Percentiles rank a stretch among this genome's conserved stretches.
Evolutionary conservation across 345 rosid genomes (phyloP).

Genomic region (Eucalyptus tenuipes): DNA sequence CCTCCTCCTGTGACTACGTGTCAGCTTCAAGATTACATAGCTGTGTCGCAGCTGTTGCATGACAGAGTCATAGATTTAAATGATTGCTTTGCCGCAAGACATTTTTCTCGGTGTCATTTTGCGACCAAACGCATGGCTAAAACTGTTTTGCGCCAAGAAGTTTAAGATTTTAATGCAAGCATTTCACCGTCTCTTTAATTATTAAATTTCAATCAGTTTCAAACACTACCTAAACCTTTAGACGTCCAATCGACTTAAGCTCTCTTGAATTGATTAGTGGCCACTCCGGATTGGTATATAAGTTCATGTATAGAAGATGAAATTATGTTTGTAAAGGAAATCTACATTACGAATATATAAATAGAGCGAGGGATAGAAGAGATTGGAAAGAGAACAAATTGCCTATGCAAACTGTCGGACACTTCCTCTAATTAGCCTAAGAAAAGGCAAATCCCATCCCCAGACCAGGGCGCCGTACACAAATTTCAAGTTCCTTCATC

Average conservation of each 20-base stretch:
- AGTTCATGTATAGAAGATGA: background rate
- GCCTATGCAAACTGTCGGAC: background rate
- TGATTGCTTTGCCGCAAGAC: background rate
- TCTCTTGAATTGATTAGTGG: background rate
- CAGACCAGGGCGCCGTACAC: background rate
- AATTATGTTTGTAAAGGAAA: background rate
- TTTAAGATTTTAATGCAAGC: too few relatives aligned
- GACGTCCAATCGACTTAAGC: background rate
- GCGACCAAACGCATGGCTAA: background rate
- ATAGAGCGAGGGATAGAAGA: background rate
- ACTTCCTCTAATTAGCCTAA: background rate
- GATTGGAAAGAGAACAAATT: background rate
- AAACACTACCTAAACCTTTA: too few relatives aligned
- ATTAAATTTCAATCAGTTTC: background rate
- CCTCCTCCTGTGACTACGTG: background rate
- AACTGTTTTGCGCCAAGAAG: background rate
- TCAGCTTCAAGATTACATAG: background rate
- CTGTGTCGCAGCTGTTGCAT: background rate
- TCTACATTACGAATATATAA: background rate
- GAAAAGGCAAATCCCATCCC: background rate
- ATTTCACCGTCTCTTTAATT: background rate
- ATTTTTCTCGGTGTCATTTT: background rate
- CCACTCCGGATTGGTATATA: accelerated
- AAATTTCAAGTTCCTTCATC: background rate
- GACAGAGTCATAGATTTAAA: background rate